Percentiles rank a stretch among this genome's conserved stretches.
phyloP scores from a whole-genome alignment of 192 early-diverging fungal genomes.

The Chytriomyces sp. region DNA sequence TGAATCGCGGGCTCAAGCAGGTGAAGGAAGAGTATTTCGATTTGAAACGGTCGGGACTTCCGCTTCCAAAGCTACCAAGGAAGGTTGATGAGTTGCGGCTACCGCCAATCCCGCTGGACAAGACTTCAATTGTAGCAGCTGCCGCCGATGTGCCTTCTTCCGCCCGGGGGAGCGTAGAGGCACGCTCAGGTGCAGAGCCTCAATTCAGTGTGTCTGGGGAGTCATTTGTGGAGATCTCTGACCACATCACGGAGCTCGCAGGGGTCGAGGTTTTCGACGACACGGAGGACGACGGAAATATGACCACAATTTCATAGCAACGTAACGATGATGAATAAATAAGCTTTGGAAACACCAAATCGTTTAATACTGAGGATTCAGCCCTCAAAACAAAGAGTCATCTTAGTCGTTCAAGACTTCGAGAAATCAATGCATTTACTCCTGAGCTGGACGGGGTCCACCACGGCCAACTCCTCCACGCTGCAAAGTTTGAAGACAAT shows the following conservation, averaged over 20 bases:
- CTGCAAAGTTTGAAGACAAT: conserved; percentile 36
- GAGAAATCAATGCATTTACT: background rate
- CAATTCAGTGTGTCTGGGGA: too few species aligned
- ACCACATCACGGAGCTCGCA: too few species aligned
- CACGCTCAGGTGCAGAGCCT: too few species aligned
- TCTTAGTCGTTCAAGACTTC: too few species aligned
- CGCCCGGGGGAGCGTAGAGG: too few species aligned
- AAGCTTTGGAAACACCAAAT: too few species aligned
- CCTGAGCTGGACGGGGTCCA: conserved; percentile 46
- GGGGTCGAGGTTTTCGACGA: too few species aligned
- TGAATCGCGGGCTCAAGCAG: conserved; percentile 47
- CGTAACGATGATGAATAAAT: too few species aligned
- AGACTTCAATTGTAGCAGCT: conserved; percentile 25
- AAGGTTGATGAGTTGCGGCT: background rate
- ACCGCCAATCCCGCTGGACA: conserved; percentile 12
- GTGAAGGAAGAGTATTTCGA: conserved; percentile 45
- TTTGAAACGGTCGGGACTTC: conserved; percentile 13
- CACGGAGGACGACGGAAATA: too few species aligned
- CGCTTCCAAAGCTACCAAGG: conserved; percentile 1
- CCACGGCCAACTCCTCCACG: conserved; percentile 91
- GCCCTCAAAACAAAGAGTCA: background rate
- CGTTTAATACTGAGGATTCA: too few species aligned
- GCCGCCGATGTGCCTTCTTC: background rate
- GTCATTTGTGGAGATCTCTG: too few species aligned
- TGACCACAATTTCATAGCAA: too few species aligned